Evolutionary conservation across 116 monocot genomes (phyloP), one percentile per base, ranked within the genome.

Genomic region (Zostera marina): DNA sequence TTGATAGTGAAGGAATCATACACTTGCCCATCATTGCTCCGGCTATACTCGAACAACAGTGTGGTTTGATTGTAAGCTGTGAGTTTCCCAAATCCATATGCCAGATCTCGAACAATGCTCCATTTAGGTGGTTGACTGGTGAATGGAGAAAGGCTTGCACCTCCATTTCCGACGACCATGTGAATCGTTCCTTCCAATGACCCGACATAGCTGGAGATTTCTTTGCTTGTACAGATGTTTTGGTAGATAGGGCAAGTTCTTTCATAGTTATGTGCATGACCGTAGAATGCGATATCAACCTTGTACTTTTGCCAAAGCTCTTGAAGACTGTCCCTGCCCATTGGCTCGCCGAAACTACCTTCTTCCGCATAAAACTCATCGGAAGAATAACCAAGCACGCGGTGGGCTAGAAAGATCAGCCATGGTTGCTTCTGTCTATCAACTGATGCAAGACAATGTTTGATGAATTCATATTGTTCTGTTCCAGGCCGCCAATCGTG

Each of bases 321-420:
- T 76, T 92, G 81, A n/a, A 92, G 73, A 58, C 78, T 69, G 44
- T 86, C 92, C 68, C 86, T 80, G 45, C 86, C 92, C 92, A 92
- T 92, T 39, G 92, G 92, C 54, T 92, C 92, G 38, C 68, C 83
- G 22, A 78, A 78, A 13, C 83, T 70, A 51, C 92, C 86, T 67
- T 83, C 78, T 0, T 54, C 52, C 7, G 66, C 78, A 54, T 92
- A 92, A 47, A 56, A 87, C 9, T 44, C 2, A 20, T 40, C 72
- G 3, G 92, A 87, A 19, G 92, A 87, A 59, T 92, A 92, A 24
- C 92, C 92, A n/a, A 92, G 71, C 12, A 92, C 92, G 2, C 92
- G 68, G 63, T 92, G 92, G 10, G 87, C 80, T 24, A 92, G 67
- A 67, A 92, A 92, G 58, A 92, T 80, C 2, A 92, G 70, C 92